Evolutionary conservation across 345 rosid species (phyloP), one percentile per base, ranked within the genome.

Genomic region (Gossypium australe): DNA sequence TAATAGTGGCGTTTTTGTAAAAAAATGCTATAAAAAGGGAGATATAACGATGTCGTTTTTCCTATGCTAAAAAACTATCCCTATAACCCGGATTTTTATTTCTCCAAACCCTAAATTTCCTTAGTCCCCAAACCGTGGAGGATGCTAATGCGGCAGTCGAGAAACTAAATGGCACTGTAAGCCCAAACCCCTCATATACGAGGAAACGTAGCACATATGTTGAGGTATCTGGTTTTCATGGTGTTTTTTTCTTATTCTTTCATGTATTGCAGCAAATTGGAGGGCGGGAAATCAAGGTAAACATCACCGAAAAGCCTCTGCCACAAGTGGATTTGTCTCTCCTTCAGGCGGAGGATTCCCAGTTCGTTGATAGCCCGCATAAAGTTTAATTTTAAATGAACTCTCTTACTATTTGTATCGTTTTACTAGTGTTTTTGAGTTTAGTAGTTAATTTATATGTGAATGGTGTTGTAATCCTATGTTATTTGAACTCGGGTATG

Each of bases 81-180:
- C 22, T 22, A 22, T 22, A 22, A 22, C 22, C 22, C 22, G 1
- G 22, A 22, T 22, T 22, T 22, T 22, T 22, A 22, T 22, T 22
- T 22, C 22, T n/a, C 22, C 22, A 22, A 22, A 22, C 22, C 22
- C 22, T 22, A 22, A 22, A 22, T 22, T 22, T 22, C 22, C 22
- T 0, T 0, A 22, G 22, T 22, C 22, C 22, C 22, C 22, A 89
- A 80, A 88, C 93, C 16, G 82, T 83, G 44, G 97, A 89, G 78
- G 97, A 94, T 86, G 97, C 98, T 13, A 86, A 82, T 79, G 87
- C 95, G 53, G 94, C 81, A 22, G 69, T 87, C 57, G 94, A 92
- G 86, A 94, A 92, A 80, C 81, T 94, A 72, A 91, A 92, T 79
- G 94, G 96, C 79, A 88, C 84, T 38, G 96, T 92, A 81, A 84